Percentiles rank a stretch among this genome's conserved stretches.
Evolutionary conservation across 257 asterid genomes (phyloP).

Genomic region (Salvia hispanica): DNA sequence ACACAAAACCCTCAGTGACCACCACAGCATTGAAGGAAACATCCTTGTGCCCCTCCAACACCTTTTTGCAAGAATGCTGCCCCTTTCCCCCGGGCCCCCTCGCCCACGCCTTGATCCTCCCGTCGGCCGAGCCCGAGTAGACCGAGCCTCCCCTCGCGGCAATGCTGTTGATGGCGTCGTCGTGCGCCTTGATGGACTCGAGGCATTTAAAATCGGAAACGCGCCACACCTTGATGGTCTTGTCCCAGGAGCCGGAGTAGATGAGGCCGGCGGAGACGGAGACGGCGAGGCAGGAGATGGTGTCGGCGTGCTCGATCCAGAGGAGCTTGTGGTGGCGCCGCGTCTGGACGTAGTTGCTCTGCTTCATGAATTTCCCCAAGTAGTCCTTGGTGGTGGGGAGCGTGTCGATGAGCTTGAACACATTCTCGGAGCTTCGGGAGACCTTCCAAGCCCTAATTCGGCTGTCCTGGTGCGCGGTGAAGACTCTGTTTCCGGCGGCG

Average conservation of each 20-base stretch:
- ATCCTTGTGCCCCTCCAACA: constrained; percentile 76
- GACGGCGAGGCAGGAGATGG: constrained; percentile 77
- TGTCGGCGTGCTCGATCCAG: constrained; percentile 92
- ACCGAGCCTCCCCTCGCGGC: constrained; percentile 42
- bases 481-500: constrained; percentile 62
- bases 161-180: constrained; percentile 71
- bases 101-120: constrained; percentile 79
- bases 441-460: constrained; percentile 81
- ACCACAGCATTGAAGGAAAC: constrained; percentile 67
- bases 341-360: constrained; percentile 75
- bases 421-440: constrained; percentile 74
- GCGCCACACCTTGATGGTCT: constrained; percentile 83
- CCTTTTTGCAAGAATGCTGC: constrained; percentile 52
- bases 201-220: constrained; percentile 80
- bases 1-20: constrained; percentile 48
- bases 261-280: constrained; percentile 50
- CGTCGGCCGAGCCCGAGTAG: constrained; percentile 85
- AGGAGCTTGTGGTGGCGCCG: constrained; percentile 70
- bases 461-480: constrained; percentile 89
- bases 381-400: constrained; percentile 84
- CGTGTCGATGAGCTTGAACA: constrained; percentile 64
- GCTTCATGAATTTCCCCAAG: constrained; percentile 80
- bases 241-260: constrained; percentile 97
- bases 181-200: constrained; percentile 85
- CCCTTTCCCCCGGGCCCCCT: constrained; percentile 30